Base-by-base conservation (phyloP, 805 yeast species). In the Saccharomyces paradoxus region DNA sequence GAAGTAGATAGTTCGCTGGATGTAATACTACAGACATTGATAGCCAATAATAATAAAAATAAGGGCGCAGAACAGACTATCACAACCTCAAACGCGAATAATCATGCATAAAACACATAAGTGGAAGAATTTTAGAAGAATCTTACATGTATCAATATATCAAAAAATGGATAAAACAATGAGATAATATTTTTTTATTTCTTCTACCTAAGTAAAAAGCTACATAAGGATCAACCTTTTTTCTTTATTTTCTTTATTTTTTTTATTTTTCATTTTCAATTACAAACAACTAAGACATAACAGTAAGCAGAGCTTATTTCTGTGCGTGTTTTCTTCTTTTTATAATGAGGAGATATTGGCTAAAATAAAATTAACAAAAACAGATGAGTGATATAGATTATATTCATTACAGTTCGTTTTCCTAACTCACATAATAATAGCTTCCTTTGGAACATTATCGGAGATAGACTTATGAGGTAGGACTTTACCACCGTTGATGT, bases 401-500 rank as follows among this genome's bases (percentile, higher is more conserved):
- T 21, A 37, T 37, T 37, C 44, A 37, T 37, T 37, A 37, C 44
- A 37, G 44, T 37, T 31, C 51, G 41, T 30, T 50, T 24, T 30
- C 28, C 44, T 41, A 46, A 31, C 52, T 81, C 81, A 94, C 99
- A 94, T 94, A 77, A 94, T 94, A 80, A 94, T 94, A 69, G 96
- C 87, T 72, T 96, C 98, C 76, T 87, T 84, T 82, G 95, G 98
- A 74, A 94, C 96, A 74, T 94, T 94, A 63, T 90, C 81, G 61
- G 96, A 86, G 74, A 94, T 92, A 59, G 96, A 81, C 82, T 94
- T 94, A 84, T 94, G 99, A 64, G 99, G 99, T 72, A 94, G 84
- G 63, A 94, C 97, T 75, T 94, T 90, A 77, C 97, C 99, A 76
- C 99, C 99, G 77, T 94, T 94, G 68, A 94, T 96, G 82, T 94